A percentile compares a stretch with the other conserved stretches of the same genome.
phyloP scores from a whole-genome alignment of 1,284 basidiomycete species.

The Ganoderma resinaceum region DNA sequence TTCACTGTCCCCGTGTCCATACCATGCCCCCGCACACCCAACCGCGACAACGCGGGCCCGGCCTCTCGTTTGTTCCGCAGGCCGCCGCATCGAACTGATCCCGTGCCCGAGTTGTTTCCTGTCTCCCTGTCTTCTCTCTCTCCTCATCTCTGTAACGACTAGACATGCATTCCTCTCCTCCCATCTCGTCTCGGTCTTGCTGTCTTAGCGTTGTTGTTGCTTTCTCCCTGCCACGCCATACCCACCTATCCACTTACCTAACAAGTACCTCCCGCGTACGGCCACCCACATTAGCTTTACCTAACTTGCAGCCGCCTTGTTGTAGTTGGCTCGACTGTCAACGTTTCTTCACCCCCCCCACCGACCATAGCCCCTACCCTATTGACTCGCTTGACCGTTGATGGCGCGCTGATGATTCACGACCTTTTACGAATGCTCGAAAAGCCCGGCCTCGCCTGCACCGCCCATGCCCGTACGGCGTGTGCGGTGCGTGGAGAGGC shows the following conservation, averaged over 20 bases:
- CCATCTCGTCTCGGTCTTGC: slow-evolving; percentile 24
- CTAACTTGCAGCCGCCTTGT: background rate
- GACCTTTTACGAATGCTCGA: slow-evolving; percentile 13
- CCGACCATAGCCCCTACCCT: background rate
- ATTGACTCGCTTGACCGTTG: slow-evolving; percentile 5
- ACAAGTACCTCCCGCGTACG: slow-evolving; percentile 21
- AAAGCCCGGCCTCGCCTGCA: slow-evolving; percentile 27
- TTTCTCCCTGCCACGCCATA: slow-evolving; percentile 33
- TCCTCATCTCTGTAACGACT: slow-evolving; percentile 61
- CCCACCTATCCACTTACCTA: background rate
- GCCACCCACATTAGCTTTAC: slow-evolving; percentile 6
- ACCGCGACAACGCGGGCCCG: slow-evolving; percentile 19
- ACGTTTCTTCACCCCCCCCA: slow-evolving; percentile 7
- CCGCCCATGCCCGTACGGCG: too few species aligned
- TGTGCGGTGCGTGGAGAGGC: slow-evolving; percentile 1
- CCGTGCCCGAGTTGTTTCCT: slow-evolving; percentile 19
- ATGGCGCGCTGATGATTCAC: slow-evolving; percentile 6
- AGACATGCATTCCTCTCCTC: slow-evolving; percentile 59
- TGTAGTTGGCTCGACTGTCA: slow-evolving; percentile 18
- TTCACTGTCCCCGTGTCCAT: slow-evolving; percentile 6
- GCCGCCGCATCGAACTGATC: slow-evolving; percentile 13
- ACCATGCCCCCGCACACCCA: background rate
- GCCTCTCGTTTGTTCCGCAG: slow-evolving; percentile 23
- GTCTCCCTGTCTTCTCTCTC: slow-evolving; percentile 34
- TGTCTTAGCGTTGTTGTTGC: slow-evolving; percentile 41